Percentiles rank a stretch among this genome's conserved stretches.
These are phyloP conservation scores for Fusarium sp. DNA, from an alignment of 2,329 filamentous ascomycete species.

Conservation along the genomic window DNA sequence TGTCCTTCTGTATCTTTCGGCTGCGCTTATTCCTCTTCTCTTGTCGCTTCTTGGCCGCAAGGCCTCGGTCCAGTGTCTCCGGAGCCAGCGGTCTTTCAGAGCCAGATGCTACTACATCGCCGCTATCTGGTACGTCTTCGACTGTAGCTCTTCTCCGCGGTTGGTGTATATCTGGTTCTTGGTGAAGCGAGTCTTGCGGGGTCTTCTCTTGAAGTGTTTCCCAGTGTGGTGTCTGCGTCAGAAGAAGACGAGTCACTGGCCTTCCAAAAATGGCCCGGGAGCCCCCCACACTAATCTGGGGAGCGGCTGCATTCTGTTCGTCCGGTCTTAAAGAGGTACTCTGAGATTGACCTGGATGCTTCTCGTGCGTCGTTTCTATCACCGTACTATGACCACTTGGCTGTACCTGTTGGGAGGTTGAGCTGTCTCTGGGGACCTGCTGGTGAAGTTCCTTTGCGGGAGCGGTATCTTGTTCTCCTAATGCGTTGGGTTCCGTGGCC, in stretches of 20 bases:
- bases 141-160: not conserved
- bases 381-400: rapidly evolving
- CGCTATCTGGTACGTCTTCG: not conserved
- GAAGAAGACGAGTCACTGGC: not conserved
- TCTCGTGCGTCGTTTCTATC: rapidly evolving
- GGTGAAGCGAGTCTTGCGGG: rapidly evolving
- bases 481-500: rapidly evolving
- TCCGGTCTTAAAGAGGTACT: rapidly evolving
- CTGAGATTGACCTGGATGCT: rapidly evolving
- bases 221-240: not conserved
- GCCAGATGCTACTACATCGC: not conserved
- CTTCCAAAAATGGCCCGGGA: no score
- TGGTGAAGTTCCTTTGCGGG: not conserved
- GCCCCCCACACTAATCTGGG: not conserved
- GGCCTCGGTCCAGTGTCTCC: not conserved
- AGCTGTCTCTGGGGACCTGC: rapidly evolving
- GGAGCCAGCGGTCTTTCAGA: rapidly evolving
- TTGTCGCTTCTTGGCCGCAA: not conserved
- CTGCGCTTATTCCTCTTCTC: not conserved
- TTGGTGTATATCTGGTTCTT: rapidly evolving
- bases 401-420: no score
- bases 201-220: rapidly evolving
- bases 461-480: not conserved
- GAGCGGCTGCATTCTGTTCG: rapidly evolving
- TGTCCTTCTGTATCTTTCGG: not conserved